These are phyloP conservation scores for Geotrichum macrosporum DNA, from an alignment of 1,139 yeast species.

Conservation along the genomic window DNA sequence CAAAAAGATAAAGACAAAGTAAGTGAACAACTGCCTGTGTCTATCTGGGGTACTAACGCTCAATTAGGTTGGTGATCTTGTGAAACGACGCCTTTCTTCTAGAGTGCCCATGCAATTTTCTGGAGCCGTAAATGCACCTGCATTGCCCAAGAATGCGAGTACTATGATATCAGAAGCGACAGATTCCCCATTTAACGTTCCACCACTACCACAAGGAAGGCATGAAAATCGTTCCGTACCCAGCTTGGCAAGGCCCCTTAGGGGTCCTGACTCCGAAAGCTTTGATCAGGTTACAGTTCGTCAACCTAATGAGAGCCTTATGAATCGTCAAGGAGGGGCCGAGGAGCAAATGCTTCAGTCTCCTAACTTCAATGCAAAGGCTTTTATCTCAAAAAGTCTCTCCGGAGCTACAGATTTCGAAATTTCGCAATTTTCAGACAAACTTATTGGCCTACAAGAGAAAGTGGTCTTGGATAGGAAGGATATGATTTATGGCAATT, in stretches of 20 bases:
- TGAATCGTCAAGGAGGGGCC: conserved; percentile 4
- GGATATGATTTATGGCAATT: conserved; percentile 62
- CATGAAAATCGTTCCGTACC: background rate
- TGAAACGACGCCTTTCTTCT: conserved; percentile 21
- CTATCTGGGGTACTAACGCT: conserved; percentile 17
- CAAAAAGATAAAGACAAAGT: conserved; percentile 23
- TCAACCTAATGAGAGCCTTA: background rate
- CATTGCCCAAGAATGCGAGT: conserved; percentile 30
- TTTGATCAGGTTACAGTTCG: background rate
- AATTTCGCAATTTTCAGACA: conserved; percentile 65
- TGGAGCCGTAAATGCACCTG: conserved; percentile 25
- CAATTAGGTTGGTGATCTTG: conserved; percentile 21
- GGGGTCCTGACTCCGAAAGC: conserved; percentile 1
- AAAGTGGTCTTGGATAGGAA: conserved; percentile 62
- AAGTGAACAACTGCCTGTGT: conserved; percentile 17
- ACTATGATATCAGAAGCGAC: conserved; percentile 29
- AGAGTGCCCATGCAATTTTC: conserved; percentile 22
- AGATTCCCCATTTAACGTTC: background rate
- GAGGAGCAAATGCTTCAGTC: conserved; percentile 19
- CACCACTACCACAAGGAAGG: conserved; percentile 4
- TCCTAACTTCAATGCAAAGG: conserved; percentile 42
- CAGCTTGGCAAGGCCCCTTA: background rate
- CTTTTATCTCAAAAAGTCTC: conserved; percentile 51
- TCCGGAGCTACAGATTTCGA: conserved; percentile 67
- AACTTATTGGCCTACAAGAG: conserved; percentile 50